phyloP scores from a whole-genome alignment of 768 basidiomycete species.

The Melanogaster broomeanus region DNA sequence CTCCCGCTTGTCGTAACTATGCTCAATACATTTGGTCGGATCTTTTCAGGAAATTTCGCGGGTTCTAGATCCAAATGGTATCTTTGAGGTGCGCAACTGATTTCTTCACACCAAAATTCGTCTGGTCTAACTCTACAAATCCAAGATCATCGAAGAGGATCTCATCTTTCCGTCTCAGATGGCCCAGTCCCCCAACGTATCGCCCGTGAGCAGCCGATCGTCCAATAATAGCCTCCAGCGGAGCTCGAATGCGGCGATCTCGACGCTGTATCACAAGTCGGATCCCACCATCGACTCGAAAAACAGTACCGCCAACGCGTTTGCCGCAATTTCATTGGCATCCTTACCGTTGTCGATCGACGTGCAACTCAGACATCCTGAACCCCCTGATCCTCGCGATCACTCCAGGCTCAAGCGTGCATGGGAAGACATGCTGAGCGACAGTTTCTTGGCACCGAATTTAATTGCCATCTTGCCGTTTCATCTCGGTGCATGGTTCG shows the following conservation, averaged over 20 bases:
- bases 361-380: conserved; percentile 5
- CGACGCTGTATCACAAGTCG: conserved; percentile 22
- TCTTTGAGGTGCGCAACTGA: conserved; percentile 57
- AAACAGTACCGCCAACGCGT: conserved; percentile 8
- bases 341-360: conserved; percentile 22
- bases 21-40: conserved; percentile 5
- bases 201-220: conserved; percentile 11
- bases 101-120: not conserved
- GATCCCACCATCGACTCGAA: conserved; percentile 20
- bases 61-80: conserved; percentile 60
- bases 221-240: conserved; percentile 24
- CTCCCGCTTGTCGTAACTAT: conserved; percentile 15
- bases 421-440: conserved; percentile 68
- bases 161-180: conserved; percentile 61
- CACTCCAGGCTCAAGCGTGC: conserved; percentile 61
- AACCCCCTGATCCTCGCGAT: conserved; percentile 52
- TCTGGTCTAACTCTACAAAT: conserved; percentile 7
- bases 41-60: conserved; percentile 61
- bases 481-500: conserved; percentile 60
- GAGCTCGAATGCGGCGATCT: conserved; percentile 30
- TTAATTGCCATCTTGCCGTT: conserved; percentile 65
- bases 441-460: conserved; percentile 54
- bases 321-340: conserved; percentile 18
- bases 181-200: conserved; percentile 5
- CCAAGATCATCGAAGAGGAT: conserved; percentile 75